These are phyloP conservation scores for Parietichytrium sp. DNA, from an alignment of 108 stramenopile genomes.

Conservation along the genomic window DNA sequence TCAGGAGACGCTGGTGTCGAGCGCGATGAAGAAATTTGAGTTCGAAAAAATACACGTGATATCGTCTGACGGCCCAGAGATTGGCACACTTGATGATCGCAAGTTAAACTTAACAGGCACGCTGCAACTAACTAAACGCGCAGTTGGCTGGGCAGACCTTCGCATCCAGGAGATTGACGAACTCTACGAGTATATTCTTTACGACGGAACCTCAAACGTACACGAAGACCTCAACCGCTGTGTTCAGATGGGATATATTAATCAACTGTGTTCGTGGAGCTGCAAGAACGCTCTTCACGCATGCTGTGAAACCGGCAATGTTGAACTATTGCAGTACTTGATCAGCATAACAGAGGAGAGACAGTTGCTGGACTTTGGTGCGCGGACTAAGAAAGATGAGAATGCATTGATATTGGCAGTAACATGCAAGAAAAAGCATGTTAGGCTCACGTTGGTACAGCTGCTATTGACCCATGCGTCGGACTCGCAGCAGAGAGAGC, in stretches of 20 bases:
- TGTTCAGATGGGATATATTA: neutral
- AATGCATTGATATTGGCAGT: conserved; percentile 26
- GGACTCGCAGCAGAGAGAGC: neutral
- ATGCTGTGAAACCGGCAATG: conserved; percentile 9
- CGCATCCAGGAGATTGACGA: neutral
- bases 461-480: neutral
- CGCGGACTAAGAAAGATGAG: neutral
- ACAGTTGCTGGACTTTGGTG: neutral
- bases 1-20: neutral
- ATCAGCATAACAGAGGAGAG: neutral
- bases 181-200: neutral
- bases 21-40: neutral
- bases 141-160: no score
- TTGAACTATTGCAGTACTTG: neutral
- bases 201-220: neutral
- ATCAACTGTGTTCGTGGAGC: conserved; percentile 23
- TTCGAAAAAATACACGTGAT: neutral
- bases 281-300: conserved; percentile 10
- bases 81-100: neutral
- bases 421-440: neutral
- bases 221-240: neutral
- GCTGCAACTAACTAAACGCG: neutral
- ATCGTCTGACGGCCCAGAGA: neutral
- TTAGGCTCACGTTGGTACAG: neutral
- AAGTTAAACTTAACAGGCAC: neutral